Evolutionary conservation across 2,329 filamentous ascomycete species (phyloP), one percentile per base, ranked within the genome.

Genomic region (Aspergillus caelatus): DNA sequence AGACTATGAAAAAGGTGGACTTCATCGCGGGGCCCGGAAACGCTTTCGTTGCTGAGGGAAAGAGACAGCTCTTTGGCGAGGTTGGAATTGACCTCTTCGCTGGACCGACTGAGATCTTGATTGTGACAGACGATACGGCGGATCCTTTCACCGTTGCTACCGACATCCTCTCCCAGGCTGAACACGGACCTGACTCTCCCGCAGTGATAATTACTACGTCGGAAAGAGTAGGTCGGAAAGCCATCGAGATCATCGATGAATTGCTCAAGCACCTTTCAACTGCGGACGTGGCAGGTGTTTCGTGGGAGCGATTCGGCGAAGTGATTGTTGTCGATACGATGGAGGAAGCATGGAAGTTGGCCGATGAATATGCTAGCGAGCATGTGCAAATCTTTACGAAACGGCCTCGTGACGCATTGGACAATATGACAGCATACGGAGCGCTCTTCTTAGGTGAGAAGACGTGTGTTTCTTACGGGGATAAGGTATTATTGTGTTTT

Each of bases 401-500:
- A 59, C 72, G 77, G 0, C 83, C 83, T 0, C 71, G 83, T 0
- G 81, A 83, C 12, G 84, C 83, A 0, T 66, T 86, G 11, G 73
- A 76, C 4, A 85, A 83, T 69, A 85, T 86, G 83, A 77, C 65
- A 1, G 79, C 84, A 57, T 85, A 84, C 56, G 84, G 83, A 0
- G 75, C 83, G 0, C 60, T 86, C 8, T 85, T 85, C 71, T 68
- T 85, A 23, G 83, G 84, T 0, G 79, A 83, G 61, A 82, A 79
- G 66, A 85, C 84, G 0, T 85, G 83, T 65, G 83, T 86, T 1
- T 82, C 79, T 0, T 85, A 84, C 59, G 84, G 84, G 16, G 84
- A 86, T 65, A 85, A 85, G 78, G 81, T 80, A 65, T 55, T 70
- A 52, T 19, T 19, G n/a, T 60, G 32, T 30, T 32, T 7, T 50